A percentile compares a stretch with the other conserved stretches of the same genome.
Evolutionary conservation across 805 yeast species (phyloP).

Genomic region (Candida schatavii): DNA sequence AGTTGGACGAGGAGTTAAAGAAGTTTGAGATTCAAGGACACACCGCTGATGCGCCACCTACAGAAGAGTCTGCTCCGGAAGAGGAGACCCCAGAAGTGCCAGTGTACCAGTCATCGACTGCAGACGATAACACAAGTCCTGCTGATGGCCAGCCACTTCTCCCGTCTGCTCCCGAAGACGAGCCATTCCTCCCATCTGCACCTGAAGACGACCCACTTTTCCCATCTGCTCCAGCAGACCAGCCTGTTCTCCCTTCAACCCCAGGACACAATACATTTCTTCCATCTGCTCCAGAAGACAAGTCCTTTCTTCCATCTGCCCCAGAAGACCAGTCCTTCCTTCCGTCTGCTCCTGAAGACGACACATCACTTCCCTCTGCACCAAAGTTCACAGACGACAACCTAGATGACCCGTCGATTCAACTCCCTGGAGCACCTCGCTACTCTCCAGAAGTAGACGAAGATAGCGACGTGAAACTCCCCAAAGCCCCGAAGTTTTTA

Average conservation of each 20-base stretch:
- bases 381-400: constrained; percentile 11
- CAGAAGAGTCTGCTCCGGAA: neutral
- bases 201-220: neutral
- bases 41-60: neutral
- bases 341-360: neutral
- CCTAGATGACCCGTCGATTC: neutral
- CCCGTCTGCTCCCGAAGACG: neutral
- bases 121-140: neutral
- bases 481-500: constrained; percentile 42
- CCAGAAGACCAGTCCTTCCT: neutral
- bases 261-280: too few relatives aligned
- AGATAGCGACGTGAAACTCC: constrained; percentile 26
- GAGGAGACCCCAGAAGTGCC: neutral
- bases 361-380: constrained; percentile 1
- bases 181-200: neutral
- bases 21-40: constrained; percentile 7
- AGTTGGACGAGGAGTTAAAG: constrained; percentile 22
- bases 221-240: neutral
- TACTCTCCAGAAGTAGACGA: constrained; percentile 26
- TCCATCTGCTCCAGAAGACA: neutral
- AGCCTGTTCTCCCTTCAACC: neutral
- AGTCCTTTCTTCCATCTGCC: neutral
- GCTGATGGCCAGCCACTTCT: neutral
- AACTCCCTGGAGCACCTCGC: constrained; percentile 40
- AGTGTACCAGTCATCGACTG: neutral